Conservation (phyloP, 2,329 filamentous ascomycete species). For the Talaromyces sp. region DNA sequence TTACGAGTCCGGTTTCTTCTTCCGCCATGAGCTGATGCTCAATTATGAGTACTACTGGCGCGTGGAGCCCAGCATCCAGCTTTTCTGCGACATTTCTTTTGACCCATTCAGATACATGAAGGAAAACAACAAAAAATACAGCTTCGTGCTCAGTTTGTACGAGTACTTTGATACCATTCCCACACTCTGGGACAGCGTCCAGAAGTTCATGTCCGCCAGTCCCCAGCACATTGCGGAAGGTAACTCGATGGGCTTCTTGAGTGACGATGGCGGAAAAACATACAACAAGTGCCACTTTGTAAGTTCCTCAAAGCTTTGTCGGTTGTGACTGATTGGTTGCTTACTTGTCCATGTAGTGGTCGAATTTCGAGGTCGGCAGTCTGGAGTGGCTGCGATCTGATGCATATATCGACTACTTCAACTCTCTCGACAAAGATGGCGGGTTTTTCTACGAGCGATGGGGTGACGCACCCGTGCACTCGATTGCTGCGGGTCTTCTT, state of each 20-base stretch:
- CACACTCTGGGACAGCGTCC: slow-evolving; percentile 90
- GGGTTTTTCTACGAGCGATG: slow-evolving; percentile 99
- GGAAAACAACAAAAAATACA: slow-evolving; percentile 96
- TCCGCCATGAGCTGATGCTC: slow-evolving; percentile 85
- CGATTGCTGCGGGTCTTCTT: slow-evolving; percentile 84
- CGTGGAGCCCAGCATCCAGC: slow-evolving; percentile 92
- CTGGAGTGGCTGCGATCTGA: slow-evolving; percentile 88
- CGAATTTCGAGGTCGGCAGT: slow-evolving; percentile 96
- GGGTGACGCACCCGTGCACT: slow-evolving; percentile 96
- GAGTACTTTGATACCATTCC: slow-evolving; percentile 96
- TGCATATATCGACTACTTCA: slow-evolving; percentile 86
- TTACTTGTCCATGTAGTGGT: slow-evolving; percentile 62
- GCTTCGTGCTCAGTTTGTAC: slow-evolving; percentile 89
- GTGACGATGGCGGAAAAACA: slow-evolving; percentile 80
- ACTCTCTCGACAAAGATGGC: slow-evolving; percentile 78
- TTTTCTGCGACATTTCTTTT: slow-evolving; percentile 92
- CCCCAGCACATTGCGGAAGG: slow-evolving; percentile 79
- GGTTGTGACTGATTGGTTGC: not conserved
- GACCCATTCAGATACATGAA: slow-evolving; percentile 97
- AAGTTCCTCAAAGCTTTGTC: slow-evolving; percentile 35
- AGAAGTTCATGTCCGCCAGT: slow-evolving; percentile 86
- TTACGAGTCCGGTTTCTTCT: slow-evolving; percentile 99
- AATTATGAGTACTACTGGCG: slow-evolving; percentile 99
- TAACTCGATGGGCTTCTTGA: slow-evolving; percentile 88
- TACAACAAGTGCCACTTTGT: slow-evolving; percentile 99